Evolutionary conservation across 106 monocot species (phyloP), one percentile per base, ranked within the genome.

Genomic region (Acorus calamus): DNA sequence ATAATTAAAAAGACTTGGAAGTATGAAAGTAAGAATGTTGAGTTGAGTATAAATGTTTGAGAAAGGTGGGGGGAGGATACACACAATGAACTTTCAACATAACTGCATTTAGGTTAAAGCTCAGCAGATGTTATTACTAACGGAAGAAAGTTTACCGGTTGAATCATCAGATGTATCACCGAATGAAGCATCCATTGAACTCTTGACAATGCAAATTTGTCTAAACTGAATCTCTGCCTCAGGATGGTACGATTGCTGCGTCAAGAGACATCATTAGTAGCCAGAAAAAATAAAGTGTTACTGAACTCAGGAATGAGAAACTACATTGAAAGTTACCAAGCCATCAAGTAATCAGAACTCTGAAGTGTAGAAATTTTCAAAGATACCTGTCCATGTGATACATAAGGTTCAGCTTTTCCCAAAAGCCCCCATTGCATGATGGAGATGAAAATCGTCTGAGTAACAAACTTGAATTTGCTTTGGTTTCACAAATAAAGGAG

Each of bases 141-240:
- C 11, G 9, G 0, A 49, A 3, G 6, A 47, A 46, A 64, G 42
- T 49, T 13, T 70, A 82, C 81, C 52, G 41, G 67, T 62, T 66
- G 81, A 82, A 66, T 70, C 65, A 44, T 77, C 81, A 70, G 65
- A 47, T 60, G 47, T 70, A 63, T 66, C 81, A 59, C 81, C 73
- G 63, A 82, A 82, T 49, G 81, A 69, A 11, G 81, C 69, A 70
- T 61, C 55, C 2, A 70, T 66, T 9, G 44, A 11, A 11, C 62
- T 64, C 42, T 61, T 77, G 5, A 53, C 58, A 61, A 9, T 62
- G 12, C 7, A 6, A 47, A 50, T 50, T 59, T 71, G 53, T 59
- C 10, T 42, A 28, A 3, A 13, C 45, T 28, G 43, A 55, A 66
- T 52, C 14, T 49, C 56, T 47, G 61, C 43, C 8, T 52, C 4